Evolutionary conservation across 495 filamentous ascomycete genomes (phyloP).

Genomic region (Rhizodiscina lignyota): DNA sequence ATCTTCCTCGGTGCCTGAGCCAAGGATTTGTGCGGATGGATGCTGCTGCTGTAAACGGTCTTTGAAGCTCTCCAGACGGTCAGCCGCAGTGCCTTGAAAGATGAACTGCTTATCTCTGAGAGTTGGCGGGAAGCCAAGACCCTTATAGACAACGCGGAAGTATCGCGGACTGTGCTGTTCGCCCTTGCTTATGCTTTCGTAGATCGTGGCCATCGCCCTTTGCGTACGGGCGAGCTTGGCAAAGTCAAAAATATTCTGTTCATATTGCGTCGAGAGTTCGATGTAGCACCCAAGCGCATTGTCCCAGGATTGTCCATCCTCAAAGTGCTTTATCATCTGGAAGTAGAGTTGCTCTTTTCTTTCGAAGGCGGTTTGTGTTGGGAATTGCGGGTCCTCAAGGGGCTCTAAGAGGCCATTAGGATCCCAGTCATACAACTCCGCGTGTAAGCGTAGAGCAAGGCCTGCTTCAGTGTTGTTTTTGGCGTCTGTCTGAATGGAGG

Average conservation of each 20-base stretch:
- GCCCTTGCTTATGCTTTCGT: slow-evolving; percentile 72
- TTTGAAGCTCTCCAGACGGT: slow-evolving; percentile 66
- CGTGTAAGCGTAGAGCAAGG: slow-evolving; percentile 76
- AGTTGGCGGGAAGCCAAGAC: slow-evolving; percentile 69
- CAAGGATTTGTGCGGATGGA: slow-evolving; percentile 66
- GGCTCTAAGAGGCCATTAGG: slow-evolving; percentile 47
- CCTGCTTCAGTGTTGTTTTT: slow-evolving; percentile 82
- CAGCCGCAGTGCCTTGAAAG: slow-evolving; percentile 63
- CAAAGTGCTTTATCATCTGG: slow-evolving; percentile 83
- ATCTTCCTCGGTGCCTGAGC: slow-evolving; percentile 53
- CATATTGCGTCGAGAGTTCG: slow-evolving; percentile 81
- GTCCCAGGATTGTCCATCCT: slow-evolving; percentile 84
- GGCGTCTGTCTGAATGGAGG: slow-evolving; percentile 54
- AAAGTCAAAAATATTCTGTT: slow-evolving; percentile 78
- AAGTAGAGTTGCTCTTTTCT: slow-evolving; percentile 87
- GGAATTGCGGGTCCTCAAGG: slow-evolving; percentile 56
- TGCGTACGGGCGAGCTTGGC: slow-evolving; percentile 77
- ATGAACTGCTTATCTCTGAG: slow-evolving; percentile 87
- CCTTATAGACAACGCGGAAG: slow-evolving; percentile 83
- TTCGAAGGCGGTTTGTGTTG: slow-evolving; percentile 78
- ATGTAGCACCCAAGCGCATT: slow-evolving; percentile 80
- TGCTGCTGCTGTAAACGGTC: slow-evolving; percentile 89
- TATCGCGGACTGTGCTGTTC: slow-evolving; percentile 65
- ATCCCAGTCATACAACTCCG: slow-evolving; percentile 90
- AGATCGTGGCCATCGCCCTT: slow-evolving; percentile 81